A percentile compares a stretch with the other conserved stretches of the same genome.
phyloP scores from a whole-genome alignment of 2,329 filamentous ascomycete genomes.

The Clarireedia sp. region DNA sequence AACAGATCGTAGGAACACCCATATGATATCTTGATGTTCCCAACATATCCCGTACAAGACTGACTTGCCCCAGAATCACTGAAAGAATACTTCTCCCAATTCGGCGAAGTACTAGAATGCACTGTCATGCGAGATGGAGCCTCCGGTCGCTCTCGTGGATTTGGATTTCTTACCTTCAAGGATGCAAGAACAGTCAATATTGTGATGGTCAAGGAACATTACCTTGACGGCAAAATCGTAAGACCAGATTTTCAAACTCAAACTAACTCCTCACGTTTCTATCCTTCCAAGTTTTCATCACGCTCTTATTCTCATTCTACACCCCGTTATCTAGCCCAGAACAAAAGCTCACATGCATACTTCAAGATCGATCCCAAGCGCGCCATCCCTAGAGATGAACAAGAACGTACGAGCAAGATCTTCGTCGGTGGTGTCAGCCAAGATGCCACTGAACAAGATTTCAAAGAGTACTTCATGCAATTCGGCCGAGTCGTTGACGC shows the following conservation, averaged over 20 bases:
- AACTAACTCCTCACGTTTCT: constrained; percentile 10
- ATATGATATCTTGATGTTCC: neutral
- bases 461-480: constrained; percentile 92
- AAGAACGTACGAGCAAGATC: constrained; percentile 97
- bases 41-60: neutral
- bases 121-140: constrained; percentile 98
- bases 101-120: constrained; percentile 93
- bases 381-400: constrained; percentile 93
- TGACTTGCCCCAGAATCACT: constrained; percentile 64
- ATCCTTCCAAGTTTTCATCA: constrained; percentile 17
- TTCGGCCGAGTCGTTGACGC: constrained; percentile 95
- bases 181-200: constrained; percentile 97
- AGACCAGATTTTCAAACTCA: constrained; percentile 33
- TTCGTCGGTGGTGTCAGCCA: constrained; percentile 97
- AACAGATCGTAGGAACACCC: constrained; percentile 66
- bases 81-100: constrained; percentile 94
- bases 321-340: constrained; percentile 26
- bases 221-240: constrained; percentile 96
- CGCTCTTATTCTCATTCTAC: neutral
- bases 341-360: constrained; percentile 17
- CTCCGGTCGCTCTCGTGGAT: constrained; percentile 87
- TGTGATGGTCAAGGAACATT: constrained; percentile 99
- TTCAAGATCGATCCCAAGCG: constrained; percentile 85
- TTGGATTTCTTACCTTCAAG: constrained; percentile 96
- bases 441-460: constrained; percentile 92